Base-by-base conservation (phyloP, 441 rosid species). In the Gossypium schwendimanii region DNA sequence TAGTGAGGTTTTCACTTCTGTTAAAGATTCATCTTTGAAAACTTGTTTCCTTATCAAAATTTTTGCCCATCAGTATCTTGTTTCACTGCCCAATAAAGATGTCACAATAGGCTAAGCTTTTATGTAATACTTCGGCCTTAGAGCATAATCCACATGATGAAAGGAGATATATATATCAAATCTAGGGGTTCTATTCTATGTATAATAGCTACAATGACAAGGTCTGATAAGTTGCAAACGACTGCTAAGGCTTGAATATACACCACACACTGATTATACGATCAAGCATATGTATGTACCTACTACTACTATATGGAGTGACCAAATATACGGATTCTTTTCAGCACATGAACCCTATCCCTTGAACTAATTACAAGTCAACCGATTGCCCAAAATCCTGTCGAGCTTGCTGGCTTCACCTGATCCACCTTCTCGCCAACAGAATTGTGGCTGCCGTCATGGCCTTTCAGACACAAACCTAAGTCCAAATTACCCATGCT, bases 401-500 rank as follows among this genome's bases (percentile, higher is more conserved):
- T 68, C 0, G 80, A n/a, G 72, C 60, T 75, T 12, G 77, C 72
- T 67, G 71, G 60, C 72, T 79, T 80, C 65, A 47, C 58, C 68
- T 45, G 80, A 33, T 69, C 82, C 61, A 77, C 67, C 74, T 60
- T 64, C 77, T 55, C 67, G 23, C 6, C 54, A 14, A 47, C 41
- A 8, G 76, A 65, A 67, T 61, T 75, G 1, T 36, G 69, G n/a
- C 83, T 79, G 9, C 26, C 76, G 39, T 63, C 80, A 70, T 71
- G 84, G 57, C 82, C 91, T 73, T 91, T 85, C 83, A 86, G 78
- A 79, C 86, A 76, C 77, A 90, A 79, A 8, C 83, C 90, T 72
- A 92, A 68, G 69, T 88, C 91, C 84, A 91, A 72, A 24, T 71
- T 76, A 12, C 86, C 80, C 69, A 72, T 68, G 75, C 77, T 80